These are phyloP conservation scores for Lactarius tabidus DNA, from an alignment of 768 basidiomycete species.

Conservation along the genomic window DNA sequence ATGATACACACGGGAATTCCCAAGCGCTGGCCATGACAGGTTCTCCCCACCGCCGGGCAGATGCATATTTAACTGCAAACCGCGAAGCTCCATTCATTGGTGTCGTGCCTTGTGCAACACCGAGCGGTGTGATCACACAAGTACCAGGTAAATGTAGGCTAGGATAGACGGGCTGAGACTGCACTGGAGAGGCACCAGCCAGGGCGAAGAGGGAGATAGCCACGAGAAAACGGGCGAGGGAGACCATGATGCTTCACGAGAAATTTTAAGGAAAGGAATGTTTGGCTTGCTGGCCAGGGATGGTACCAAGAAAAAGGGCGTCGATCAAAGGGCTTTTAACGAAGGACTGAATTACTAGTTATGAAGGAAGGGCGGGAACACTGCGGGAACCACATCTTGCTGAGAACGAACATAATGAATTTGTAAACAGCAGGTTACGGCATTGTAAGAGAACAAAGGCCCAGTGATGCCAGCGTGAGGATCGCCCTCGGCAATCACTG, in stretches of 20 bases:
- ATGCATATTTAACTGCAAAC: constrained; percentile 65
- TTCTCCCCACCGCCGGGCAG: constrained; percentile 55
- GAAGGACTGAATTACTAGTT: neutral
- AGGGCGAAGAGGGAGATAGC: constrained; percentile 33
- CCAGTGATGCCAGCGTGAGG: neutral
- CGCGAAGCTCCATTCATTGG: constrained; percentile 49
- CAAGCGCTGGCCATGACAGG: constrained; percentile 53
- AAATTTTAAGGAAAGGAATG: constrained; percentile 14
- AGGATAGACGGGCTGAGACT: constrained; percentile 41
- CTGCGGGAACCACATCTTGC: neutral
- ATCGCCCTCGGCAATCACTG: neutral
- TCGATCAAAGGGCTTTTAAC: constrained; percentile 7
- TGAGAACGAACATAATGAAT: neutral
- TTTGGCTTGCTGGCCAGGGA: neutral
- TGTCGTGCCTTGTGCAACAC: constrained; percentile 49
- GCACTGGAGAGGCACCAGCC: constrained; percentile 33
- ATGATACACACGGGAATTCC: constrained; percentile 56
- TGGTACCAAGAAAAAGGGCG: neutral
- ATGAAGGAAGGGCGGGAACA: neutral
- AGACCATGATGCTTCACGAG: constrained; percentile 34
- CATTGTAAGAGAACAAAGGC: neutral
- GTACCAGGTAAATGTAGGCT: constrained; percentile 30
- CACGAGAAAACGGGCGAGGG: constrained; percentile 34
- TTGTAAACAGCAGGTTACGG: neutral
- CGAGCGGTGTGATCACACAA: constrained; percentile 47